Base-by-base conservation (phyloP, 108 stramenopile species). In the Mayamaea pseudoterrestris region DNA sequence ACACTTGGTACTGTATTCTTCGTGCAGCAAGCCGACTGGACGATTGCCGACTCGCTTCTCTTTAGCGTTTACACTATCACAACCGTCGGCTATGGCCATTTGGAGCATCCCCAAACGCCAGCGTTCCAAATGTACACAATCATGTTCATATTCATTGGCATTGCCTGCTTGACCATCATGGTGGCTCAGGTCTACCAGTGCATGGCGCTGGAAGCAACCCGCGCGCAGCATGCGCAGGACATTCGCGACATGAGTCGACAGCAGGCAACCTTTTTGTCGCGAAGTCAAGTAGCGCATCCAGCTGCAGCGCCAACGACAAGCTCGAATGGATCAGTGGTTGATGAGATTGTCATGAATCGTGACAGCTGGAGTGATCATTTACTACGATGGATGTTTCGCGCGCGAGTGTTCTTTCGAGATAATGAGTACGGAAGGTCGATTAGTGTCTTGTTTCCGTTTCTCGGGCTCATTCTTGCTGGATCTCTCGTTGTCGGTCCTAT, bases 21-120 rank as follows among this genome's bases (percentile, higher is more conserved):
- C 53, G 44, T 65, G 20, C 45, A 49, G 5, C 55, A 71, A 36
- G 58, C 71, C 3, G 50, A 59, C 27, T 83, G 83, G 81, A 58
- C 69, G 1, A 46, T 83, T 11, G 58, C 63, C 16, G 90, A 92
- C 40, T 65, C 85, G 0, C 44, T 92, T 17, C 57, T 92, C 7
- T 87, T 92, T 57, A 70, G 76, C 3, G 73, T 92, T 23, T 87
- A 83, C 53, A 83, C 90, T 16, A 77, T 87, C 7, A 92, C 90
- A 11, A 92, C 90, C 0, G 90, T 85, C 14, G 70, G 90, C 57
- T 3, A 84, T 49, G 90, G 90, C 12, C 65, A 71, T 34, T 57
- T 77, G 5, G 60, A 70, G 28, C 55, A 76, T 14, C 90, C 90
- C 20, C 72, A 78, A 18, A 65, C 72, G 6, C 65, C 76, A 0